Percentiles rank a stretch among this genome's conserved stretches.
Conservation (phyloP, 75 land plant genomes). For the Gnetum montanum region DNA sequence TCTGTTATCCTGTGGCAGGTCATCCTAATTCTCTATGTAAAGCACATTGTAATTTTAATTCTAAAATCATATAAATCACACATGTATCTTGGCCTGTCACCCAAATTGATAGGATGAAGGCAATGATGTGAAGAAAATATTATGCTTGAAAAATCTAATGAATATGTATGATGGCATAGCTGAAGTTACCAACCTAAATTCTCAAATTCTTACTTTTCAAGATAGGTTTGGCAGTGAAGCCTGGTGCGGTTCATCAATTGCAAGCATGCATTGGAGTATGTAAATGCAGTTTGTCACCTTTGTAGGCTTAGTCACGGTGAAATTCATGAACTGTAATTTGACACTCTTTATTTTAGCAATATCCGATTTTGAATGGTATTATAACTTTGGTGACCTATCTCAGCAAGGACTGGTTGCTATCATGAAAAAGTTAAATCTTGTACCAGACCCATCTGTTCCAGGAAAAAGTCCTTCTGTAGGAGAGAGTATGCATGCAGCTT, state of each 20-base stretch:
- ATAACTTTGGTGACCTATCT: background rate
- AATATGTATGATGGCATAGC: background rate
- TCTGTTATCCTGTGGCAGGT: no score
- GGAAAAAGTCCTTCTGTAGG: background rate
- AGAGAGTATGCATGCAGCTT: background rate
- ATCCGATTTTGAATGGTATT: background rate
- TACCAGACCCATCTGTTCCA: background rate
- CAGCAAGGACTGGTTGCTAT: slow-evolving; percentile 3
- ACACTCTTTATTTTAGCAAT: background rate
- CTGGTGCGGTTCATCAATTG: background rate
- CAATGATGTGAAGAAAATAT: background rate
- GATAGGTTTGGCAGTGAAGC: slow-evolving; percentile 7
- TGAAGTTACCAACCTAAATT: background rate
- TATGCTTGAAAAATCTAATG: background rate
- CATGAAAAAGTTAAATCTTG: slow-evolving; percentile 4
- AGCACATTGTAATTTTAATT: no score
- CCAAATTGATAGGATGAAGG: background rate
- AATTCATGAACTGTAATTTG: background rate
- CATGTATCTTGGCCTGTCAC: background rate
- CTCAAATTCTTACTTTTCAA: background rate
- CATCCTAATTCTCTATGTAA: no score
- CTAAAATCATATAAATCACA: no score
- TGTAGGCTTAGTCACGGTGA: background rate
- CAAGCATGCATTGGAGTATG: slow-evolving; percentile 5
- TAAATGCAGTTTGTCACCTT: background rate